phyloP scores from a whole-genome alignment of 495 filamentous ascomycete genomes.

The Letharia lupina region DNA sequence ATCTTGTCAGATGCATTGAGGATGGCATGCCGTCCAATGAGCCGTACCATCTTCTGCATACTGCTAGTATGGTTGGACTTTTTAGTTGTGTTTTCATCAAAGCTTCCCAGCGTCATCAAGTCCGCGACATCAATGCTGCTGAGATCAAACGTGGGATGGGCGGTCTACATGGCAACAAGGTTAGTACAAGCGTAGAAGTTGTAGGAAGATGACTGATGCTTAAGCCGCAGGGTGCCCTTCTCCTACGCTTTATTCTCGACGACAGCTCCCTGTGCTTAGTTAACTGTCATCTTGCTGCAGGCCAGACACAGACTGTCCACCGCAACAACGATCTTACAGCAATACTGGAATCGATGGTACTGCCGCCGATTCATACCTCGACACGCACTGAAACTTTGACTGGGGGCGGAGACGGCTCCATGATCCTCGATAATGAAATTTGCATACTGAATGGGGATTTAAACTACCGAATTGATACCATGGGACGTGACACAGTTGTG shows the following conservation, averaged over 20 bases:
- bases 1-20: constrained; percentile 70
- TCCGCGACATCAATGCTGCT: constrained; percentile 65
- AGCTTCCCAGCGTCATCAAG: constrained; percentile 59
- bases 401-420: constrained; percentile 84
- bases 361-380: constrained; percentile 55
- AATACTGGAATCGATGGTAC: constrained; percentile 68
- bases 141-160: constrained; percentile 95
- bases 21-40: constrained; percentile 71
- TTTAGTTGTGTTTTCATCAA: constrained; percentile 96
- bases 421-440: constrained; percentile 95
- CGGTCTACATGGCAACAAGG: constrained; percentile 90
- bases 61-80: constrained; percentile 80
- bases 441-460: constrained; percentile 94
- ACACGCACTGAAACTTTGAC: constrained; percentile 67
- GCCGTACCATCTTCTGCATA: constrained; percentile 79
- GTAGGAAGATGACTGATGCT: not conserved
- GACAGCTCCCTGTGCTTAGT: constrained; percentile 92
- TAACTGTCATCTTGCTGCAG: constrained; percentile 94
- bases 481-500: constrained; percentile 84
- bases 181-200: constrained; percentile 21
- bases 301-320: constrained; percentile 78
- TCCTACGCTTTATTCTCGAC: constrained; percentile 82
- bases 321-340: constrained; percentile 89
- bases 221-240: constrained; percentile 62
- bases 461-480: constrained; percentile 98